phyloP scores from a whole-genome alignment of 768 basidiomycete species.

The Mycena galericulata region DNA sequence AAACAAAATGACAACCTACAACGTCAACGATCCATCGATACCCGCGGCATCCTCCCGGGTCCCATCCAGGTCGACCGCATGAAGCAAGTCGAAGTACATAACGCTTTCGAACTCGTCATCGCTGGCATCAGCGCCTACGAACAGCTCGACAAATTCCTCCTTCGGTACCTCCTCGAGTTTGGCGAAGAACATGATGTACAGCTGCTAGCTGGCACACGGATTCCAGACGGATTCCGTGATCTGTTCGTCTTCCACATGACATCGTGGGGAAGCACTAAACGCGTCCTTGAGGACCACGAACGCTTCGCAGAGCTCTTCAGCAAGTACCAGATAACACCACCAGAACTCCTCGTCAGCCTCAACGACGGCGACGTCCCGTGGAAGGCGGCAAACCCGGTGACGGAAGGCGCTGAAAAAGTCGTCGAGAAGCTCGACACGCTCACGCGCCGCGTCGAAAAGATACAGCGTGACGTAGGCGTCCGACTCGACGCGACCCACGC shows the following conservation, averaged over 20 bases:
- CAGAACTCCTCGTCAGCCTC: neutral
- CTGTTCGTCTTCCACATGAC: neutral
- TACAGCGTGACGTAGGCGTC: neutral
- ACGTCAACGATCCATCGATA: neutral
- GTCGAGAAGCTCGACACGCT: neutral
- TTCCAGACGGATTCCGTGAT: neutral
- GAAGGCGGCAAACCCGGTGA: neutral
- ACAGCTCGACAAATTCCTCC: no score
- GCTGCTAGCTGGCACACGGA: neutral
- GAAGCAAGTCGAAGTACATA: neutral
- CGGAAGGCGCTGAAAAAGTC: neutral
- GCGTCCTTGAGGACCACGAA: neutral
- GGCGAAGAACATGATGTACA: neutral
- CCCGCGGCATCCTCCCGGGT: neutral
- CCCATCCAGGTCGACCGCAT: neutral
- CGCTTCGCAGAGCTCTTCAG: neutral
- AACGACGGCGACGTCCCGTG: conserved; percentile 2
- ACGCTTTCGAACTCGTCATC: neutral
- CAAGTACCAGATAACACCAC: neutral
- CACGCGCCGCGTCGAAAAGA: neutral
- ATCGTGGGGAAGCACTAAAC: neutral
- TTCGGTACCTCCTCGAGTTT: neutral
- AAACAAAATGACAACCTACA: neutral
- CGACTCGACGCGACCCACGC: neutral
- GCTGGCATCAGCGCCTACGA: neutral